A percentile compares a stretch with the other conserved stretches of the same genome.
phyloP scores from a whole-genome alignment of 768 basidiomycete genomes.

The Tulasnella sp. region DNA sequence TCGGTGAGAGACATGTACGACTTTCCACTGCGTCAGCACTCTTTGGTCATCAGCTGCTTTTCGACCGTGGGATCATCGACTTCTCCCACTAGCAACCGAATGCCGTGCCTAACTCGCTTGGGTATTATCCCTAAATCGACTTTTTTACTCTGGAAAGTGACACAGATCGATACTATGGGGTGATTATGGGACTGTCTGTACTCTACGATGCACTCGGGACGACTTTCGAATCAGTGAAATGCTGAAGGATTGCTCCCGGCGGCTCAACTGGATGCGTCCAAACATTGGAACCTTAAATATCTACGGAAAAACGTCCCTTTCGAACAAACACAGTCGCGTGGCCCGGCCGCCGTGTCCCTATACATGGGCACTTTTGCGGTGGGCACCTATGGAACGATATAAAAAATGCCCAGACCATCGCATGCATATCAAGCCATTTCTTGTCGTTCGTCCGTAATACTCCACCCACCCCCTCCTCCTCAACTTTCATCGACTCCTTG shows the following conservation, averaged over 20 bases:
- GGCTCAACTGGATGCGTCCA: background rate
- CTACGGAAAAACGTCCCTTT: background rate
- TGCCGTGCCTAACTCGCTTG: background rate
- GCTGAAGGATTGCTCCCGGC: background rate
- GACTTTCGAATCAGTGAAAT: background rate
- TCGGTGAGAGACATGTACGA: background rate
- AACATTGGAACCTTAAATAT: constrained; percentile 9
- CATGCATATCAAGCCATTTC: background rate
- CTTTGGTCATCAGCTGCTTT: background rate
- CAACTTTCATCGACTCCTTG: background rate
- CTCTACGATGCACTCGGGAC: background rate
- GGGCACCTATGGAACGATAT: background rate
- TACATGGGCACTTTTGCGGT: constrained; percentile 9
- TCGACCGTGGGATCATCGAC: background rate
- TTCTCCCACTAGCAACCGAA: background rate
- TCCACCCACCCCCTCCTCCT: background rate
- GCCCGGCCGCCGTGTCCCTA: constrained; percentile 7
- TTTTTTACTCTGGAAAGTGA: background rate
- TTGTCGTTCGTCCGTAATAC: background rate
- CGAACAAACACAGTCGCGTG: constrained; percentile 4
- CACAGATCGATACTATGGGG: background rate
- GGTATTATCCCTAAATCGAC: background rate
- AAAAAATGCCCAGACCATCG: background rate
- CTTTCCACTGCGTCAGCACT: background rate
- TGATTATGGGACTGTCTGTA: background rate